phyloP scores from a whole-genome alignment of 306 rosid species.

The Glycyrrhiza uralensis region DNA sequence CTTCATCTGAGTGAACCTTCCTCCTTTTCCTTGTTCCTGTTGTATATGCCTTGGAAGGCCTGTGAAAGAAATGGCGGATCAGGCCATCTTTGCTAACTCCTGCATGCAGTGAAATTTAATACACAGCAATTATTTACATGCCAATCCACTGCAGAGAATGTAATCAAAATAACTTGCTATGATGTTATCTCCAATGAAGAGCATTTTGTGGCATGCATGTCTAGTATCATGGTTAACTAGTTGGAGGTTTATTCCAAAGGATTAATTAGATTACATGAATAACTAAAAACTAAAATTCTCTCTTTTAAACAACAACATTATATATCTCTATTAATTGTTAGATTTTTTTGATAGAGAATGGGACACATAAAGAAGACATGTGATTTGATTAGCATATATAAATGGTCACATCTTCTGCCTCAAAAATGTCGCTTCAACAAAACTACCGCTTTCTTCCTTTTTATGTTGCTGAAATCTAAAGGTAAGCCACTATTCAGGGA shows the following conservation, averaged over 20 bases:
- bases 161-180: too few species aligned
- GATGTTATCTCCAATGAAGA: too few species aligned
- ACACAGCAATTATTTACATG: not conserved
- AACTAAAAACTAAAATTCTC: too few species aligned
- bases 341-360: too few species aligned
- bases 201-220: not conserved
- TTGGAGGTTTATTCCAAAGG: not conserved
- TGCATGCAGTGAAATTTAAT: not conserved
- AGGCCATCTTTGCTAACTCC: conserved; percentile 59
- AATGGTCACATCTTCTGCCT: not conserved
- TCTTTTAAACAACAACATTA: too few species aligned
- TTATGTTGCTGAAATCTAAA: not conserved
- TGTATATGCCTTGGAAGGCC: conserved; percentile 61
- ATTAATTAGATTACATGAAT: too few species aligned
- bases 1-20: conserved; percentile 48
- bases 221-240: not conserved
- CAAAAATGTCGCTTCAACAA: not conserved
- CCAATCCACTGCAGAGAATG: not conserved
- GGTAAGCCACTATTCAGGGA: not conserved
- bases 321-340: too few species aligned
- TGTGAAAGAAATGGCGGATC: conserved; percentile 56
- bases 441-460: too few species aligned
- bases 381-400: too few species aligned
- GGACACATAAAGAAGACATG: too few species aligned
- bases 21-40: conserved; percentile 60